These are phyloP conservation scores for Chlorella sp. DNA, from an alignment of 139 green algal species.

Conservation along the genomic window DNA sequence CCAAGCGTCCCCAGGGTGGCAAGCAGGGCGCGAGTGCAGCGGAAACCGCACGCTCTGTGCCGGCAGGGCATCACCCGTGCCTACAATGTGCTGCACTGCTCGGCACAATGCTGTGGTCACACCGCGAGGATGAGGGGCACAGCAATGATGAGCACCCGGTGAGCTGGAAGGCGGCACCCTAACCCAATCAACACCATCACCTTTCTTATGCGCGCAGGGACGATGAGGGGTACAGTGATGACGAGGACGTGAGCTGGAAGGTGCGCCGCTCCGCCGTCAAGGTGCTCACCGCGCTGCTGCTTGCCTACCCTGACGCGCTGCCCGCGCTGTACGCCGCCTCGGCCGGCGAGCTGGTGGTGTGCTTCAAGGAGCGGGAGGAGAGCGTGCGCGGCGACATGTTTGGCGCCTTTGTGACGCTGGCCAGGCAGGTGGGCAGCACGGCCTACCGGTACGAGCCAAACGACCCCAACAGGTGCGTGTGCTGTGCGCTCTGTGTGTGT, in stretches of 20 bases:
- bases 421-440: slow-evolving; percentile 43
- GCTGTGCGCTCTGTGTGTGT: too few species aligned
- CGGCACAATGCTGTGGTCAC: too few species aligned
- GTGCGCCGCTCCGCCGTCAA: slow-evolving; percentile 73
- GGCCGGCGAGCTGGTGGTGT: slow-evolving; percentile 3
- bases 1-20: too few species aligned
- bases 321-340: slow-evolving; percentile 27
- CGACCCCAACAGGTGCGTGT: slow-evolving; percentile 9
- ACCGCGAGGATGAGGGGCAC: too few species aligned
- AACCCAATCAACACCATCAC: too few species aligned
- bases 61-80: too few species aligned
- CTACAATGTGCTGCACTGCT: too few species aligned
- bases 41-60: too few species aligned
- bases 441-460: neutral
- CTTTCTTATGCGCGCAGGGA: neutral
- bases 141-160: too few species aligned
- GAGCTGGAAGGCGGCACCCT: too few species aligned
- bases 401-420: slow-evolving; percentile 60
- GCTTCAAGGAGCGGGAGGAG: slow-evolving; percentile 91
- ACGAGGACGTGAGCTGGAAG: slow-evolving; percentile 96
- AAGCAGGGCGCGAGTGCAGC: too few species aligned
- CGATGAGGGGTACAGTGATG: slow-evolving; percentile 78
- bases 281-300: slow-evolving; percentile 55
- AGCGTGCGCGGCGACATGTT: slow-evolving; percentile 83
- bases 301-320: slow-evolving; percentile 57